Evolutionary conservation across 116 monocot species (phyloP), one percentile per base, ranked within the genome.

Genomic region (Zostera marina): DNA sequence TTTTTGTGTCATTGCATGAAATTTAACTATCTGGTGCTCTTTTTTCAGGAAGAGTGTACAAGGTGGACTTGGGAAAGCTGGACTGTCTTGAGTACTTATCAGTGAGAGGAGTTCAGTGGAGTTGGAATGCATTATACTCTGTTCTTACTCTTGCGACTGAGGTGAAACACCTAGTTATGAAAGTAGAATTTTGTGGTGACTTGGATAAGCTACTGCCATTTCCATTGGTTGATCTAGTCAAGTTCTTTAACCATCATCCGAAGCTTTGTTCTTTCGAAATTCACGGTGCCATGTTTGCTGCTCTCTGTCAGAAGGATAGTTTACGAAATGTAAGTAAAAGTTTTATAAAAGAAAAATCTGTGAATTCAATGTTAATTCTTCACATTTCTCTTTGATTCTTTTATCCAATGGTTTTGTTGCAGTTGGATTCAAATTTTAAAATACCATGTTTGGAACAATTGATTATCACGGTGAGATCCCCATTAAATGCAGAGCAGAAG

Each of bases 261-360:
- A 86, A 81, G 68, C 75, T 99, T 4, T 63, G 51, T 8, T 75
- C 64, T 24, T 90, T 99, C 63, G 98, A 99, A 47, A 99, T 99
- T 54, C 91, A 99, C 41, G 98, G 98, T 1, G 91, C 98, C 7
- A 79, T 99, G 90, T 99, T 99, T 54, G 91, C 90, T 15, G 79
- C 98, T 10, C 52, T 99, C 47, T 90, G 83, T 63, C 91, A 83
- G 53, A 96, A 79, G 70, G 83, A 90, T 59, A 86, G 86, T 47
- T 73, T 90, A 13, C 74, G 71, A 44, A 85, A 79, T 62, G 91
- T 90, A 52, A 72, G 81, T n/a, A n/a, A n/a, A n/a, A n/a, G n/a
- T n/a, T n/a, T n/a, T n/a, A n/a, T n/a, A n/a, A n/a, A n/a, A n/a
- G n/a, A n/a, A n/a, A n/a, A n/a, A n/a, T 68, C 10, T 47, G 8